phyloP scores from a whole-genome alignment of 768 basidiomycete species.

The Boletus speciosus region DNA sequence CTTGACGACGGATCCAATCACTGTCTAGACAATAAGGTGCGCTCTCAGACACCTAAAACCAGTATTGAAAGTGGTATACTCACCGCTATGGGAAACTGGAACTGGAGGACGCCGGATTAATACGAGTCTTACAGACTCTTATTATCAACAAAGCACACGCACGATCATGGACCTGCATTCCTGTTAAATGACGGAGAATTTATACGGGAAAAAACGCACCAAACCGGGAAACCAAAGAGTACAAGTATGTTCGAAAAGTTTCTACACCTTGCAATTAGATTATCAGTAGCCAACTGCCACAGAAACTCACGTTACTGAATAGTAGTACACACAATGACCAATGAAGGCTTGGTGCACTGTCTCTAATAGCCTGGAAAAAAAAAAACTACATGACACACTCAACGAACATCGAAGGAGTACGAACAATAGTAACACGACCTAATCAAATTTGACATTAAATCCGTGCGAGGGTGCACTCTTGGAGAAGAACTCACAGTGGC shows the following conservation, averaged over 20 bases:
- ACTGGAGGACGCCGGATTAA: conserved; percentile 21
- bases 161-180: conserved; percentile 48
- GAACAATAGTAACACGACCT: conserved; percentile 36
- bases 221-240: conserved; percentile 36
- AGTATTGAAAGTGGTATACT: conserved; percentile 8
- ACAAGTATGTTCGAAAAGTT: conserved; percentile 38
- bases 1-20: conserved; percentile 57
- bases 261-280: conserved; percentile 26
- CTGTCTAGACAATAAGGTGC: conserved; percentile 33
- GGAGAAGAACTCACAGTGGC: conserved; percentile 40
- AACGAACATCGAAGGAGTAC: not conserved
- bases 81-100: conserved; percentile 43
- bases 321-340: conserved; percentile 51
- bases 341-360: conserved; percentile 49
- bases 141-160: conserved; percentile 17
- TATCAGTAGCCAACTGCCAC: not conserved
- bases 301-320: conserved; percentile 47
- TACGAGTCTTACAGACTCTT: not conserved
- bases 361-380: conserved; percentile 41
- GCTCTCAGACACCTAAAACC: conserved; percentile 1
- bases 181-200: conserved; percentile 10
- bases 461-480: not conserved
- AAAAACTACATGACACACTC: not conserved
- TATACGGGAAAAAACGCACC: conserved; percentile 32
- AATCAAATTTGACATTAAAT: not conserved